Percentiles rank a stretch among this genome's conserved stretches.
These are phyloP conservation scores for Lophiostoma macrostomum DNA, from an alignment of 495 filamentous ascomycete genomes.

Conservation along the genomic window DNA sequence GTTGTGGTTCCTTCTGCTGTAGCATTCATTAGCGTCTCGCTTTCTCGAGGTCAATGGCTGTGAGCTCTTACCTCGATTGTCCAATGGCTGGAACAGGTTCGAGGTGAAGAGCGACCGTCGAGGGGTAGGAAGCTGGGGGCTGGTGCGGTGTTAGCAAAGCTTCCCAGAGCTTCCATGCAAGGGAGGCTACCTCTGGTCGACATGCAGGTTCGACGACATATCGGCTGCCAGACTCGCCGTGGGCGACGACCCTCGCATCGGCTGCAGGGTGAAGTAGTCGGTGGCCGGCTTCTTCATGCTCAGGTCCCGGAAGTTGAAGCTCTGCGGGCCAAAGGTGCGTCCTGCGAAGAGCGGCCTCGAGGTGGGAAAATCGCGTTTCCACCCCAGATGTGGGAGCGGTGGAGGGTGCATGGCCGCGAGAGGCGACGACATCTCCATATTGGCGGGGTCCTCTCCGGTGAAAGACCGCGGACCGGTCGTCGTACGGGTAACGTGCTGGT, in stretches of 20 bases:
- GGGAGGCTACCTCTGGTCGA: conserved; percentile 74
- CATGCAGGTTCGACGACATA: conserved; percentile 92
- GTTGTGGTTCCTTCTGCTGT: conserved; percentile 67
- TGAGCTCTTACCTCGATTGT: conserved; percentile 64
- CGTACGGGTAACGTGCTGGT: conserved; percentile 1
- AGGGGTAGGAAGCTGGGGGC: conserved; percentile 87
- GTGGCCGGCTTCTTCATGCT: conserved; percentile 62
- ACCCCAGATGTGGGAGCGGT: conserved; percentile 55
- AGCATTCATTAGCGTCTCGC: conserved; percentile 19
- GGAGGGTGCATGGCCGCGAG: conserved; percentile 90
- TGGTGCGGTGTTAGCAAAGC: conserved; percentile 44
- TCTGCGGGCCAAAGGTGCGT: conserved; percentile 57
- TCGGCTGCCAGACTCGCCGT: conserved; percentile 87
- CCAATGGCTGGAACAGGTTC: conserved; percentile 63
- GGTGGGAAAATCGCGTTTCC: conserved; percentile 51
- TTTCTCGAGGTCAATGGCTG: neutral
- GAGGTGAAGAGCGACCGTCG: conserved; percentile 90
- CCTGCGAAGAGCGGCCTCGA: conserved; percentile 51
- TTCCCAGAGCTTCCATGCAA: conserved; percentile 31
- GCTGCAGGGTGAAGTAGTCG: conserved; percentile 78
- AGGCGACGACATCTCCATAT: conserved; percentile 91
- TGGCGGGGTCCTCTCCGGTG: too few species aligned
- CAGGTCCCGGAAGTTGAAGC: conserved; percentile 70
- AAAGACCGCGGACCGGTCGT: too few species aligned
- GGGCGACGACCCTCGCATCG: conserved; percentile 80